Evolutionary conservation across 768 basidiomycete species (phyloP), one percentile per base, ranked within the genome.

Genomic region (Kwoniella sp.): DNA sequence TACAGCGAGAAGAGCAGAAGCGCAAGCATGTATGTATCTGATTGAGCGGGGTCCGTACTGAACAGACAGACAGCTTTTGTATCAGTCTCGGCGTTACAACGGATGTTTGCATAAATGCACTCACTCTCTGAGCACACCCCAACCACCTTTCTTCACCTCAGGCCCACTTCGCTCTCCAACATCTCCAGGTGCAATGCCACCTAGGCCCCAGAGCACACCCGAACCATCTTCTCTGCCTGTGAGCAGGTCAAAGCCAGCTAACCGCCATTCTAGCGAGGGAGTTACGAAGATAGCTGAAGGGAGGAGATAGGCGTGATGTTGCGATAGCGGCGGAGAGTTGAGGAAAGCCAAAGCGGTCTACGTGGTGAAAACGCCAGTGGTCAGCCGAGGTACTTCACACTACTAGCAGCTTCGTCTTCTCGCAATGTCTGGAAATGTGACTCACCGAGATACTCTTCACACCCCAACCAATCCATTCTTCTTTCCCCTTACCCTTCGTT

Each of bases 391-490:
- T 1, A 44, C 13, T 33, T 13, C 33, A 33, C 33, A 13, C 7
- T 33, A 6, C 7, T 6, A 33, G 6, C 33, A 33, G 7, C 15
- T 29, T 17, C 26, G 9, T 19, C 49, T 17, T 15, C 37, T 33
- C 2, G 36, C 24, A 60, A 40, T 26, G 27, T 3, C 26, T 17
- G 46, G 46, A 47, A 5, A 47, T 8, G 6, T 33, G 40, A 85
- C 87, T 67, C 66, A 94, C 92, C 60, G 91, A 89, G 55, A 96
- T 86, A 47, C 91, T 85, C 81, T 94, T 91, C 44, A 98, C 80
- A 6, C 94, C 94, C 94, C 94, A 99, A 4, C 96, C 77, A 22
- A 95, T 79, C 90, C 91, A 96, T 70, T 95, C 92, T 68, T 92
- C 90, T 67, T 84, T 71, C 86, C 88, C 77, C 66, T 88, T 88